Evolutionary conservation across 306 rosid genomes (phyloP).

Genomic region (Lagenaria siceraria): DNA sequence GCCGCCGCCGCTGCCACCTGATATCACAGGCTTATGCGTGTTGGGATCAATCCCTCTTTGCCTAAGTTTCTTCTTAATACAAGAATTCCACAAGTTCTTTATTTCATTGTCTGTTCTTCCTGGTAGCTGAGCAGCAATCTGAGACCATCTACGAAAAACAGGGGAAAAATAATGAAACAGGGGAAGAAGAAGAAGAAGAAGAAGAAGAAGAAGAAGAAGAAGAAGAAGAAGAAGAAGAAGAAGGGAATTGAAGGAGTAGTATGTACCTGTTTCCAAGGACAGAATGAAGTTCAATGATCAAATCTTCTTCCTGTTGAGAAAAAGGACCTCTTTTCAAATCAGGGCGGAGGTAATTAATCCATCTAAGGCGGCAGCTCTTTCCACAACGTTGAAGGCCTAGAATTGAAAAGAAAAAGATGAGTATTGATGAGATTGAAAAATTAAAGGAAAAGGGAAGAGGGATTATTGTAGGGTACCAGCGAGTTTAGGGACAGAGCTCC

Average conservation of each 20-base stretch:
- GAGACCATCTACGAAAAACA: constrained; percentile 28
- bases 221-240: too few relatives aligned
- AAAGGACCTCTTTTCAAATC: constrained; percentile 42
- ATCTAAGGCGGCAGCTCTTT: constrained; percentile 42
- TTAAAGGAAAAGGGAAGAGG: too few relatives aligned
- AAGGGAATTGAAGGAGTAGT: not conserved
- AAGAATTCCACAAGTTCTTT: constrained; percentile 47
- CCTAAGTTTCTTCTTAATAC: constrained; percentile 41
- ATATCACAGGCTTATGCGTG: constrained; percentile 25
- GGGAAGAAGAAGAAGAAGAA: too few relatives aligned
- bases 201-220: too few relatives aligned
- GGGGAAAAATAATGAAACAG: not conserved
- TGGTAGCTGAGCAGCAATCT: constrained; percentile 38
- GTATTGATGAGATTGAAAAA: too few relatives aligned
- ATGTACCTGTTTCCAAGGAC: constrained; percentile 40
- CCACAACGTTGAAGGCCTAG: constrained; percentile 47
- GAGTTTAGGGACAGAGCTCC: constrained; percentile 48
- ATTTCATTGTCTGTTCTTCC: constrained; percentile 58
- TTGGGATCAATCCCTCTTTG: constrained; percentile 43
- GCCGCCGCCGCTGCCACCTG: not conserved
- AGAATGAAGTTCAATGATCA: constrained; percentile 39
- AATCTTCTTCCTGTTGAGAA: constrained; percentile 35
- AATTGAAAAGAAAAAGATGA: too few relatives aligned
- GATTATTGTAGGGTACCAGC: constrained; percentile 19
- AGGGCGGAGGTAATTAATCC: constrained; percentile 48